These are phyloP conservation scores for Abrus pulchellus DNA, from an alignment of 306 rosid genomes.

Conservation along the genomic window DNA sequence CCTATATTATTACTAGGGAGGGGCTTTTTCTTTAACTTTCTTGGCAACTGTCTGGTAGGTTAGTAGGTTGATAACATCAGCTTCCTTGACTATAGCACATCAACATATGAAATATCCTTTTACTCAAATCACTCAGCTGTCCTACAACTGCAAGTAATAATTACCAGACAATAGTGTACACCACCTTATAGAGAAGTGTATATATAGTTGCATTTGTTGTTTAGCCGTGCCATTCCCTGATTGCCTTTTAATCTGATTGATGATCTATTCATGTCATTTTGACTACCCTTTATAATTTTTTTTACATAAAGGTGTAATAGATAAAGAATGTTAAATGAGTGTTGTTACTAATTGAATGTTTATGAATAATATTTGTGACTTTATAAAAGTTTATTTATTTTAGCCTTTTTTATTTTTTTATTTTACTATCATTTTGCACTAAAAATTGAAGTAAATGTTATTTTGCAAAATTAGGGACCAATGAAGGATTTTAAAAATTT, in stretches of 20 bases:
- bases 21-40: slow-evolving; percentile 45
- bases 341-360: no score
- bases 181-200: slow-evolving; percentile 41
- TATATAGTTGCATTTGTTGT: slow-evolving; percentile 36
- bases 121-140: slow-evolving; percentile 45
- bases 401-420: no score
- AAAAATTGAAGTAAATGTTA: no score
- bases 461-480: no score
- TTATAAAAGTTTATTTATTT: no score
- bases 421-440: no score
- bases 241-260: slow-evolving; percentile 37
- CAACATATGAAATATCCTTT: slow-evolving; percentile 49
- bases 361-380: no score
- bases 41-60: slow-evolving; percentile 35
- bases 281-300: slow-evolving; percentile 7
- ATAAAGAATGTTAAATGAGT: no score
- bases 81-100: slow-evolving; percentile 52
- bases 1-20: slow-evolving; percentile 38
- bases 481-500: no score
- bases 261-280: slow-evolving; percentile 45
- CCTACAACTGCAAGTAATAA: slow-evolving; percentile 33
- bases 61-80: slow-evolving; percentile 44
- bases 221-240: slow-evolving; percentile 18
- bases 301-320: no score
- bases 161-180: slow-evolving; percentile 46